Evolutionary conservation across 2,329 filamentous ascomycete species (phyloP).

Genomic region (Thelonectria discophora): DNA sequence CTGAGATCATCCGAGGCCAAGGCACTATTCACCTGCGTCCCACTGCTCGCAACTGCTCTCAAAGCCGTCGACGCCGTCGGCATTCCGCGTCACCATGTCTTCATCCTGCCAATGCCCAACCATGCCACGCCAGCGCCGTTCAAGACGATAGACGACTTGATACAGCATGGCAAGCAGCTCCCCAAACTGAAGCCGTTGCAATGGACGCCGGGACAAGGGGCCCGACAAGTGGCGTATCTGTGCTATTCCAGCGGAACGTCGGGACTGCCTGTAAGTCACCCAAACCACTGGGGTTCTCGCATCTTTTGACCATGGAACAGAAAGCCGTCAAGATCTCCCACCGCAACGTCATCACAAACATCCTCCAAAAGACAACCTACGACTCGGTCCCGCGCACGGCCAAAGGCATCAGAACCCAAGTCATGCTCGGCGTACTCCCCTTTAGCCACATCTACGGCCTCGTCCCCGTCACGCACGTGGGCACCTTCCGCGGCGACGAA

Average conservation of each 20-base stretch:
- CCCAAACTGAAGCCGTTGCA: conserved; percentile 60
- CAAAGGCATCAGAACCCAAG: conserved; percentile 50
- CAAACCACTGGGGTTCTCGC: background rate
- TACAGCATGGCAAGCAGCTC: conserved; percentile 65
- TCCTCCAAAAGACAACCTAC: conserved; percentile 66
- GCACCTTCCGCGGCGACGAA: conserved; percentile 76
- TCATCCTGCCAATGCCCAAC: conserved; percentile 73
- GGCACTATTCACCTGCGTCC: conserved; percentile 76
- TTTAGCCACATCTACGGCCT: conserved; percentile 86
- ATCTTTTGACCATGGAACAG: conserved; percentile 48
- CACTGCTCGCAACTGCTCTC: conserved; percentile 70
- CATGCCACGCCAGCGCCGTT: conserved; percentile 53
- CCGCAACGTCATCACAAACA: conserved; percentile 79
- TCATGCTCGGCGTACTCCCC: conserved; percentile 73
- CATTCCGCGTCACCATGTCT: conserved; percentile 70
- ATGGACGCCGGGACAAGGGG: conserved; percentile 72
- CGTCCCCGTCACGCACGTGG: conserved; percentile 73
- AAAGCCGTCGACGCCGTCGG: conserved; percentile 69
- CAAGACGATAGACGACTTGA: conserved; percentile 72
- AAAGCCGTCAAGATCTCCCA: conserved; percentile 90
- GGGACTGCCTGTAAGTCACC: conserved; percentile 70
- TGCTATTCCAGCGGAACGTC: conserved; percentile 85
- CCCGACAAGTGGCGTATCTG: conserved; percentile 75
- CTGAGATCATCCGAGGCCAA: conserved; percentile 73
- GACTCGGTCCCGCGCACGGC: conserved; percentile 48